Conservation (phyloP, 495 filamentous ascomycete genomes). For the Aspergillus funiculosus region DNA sequence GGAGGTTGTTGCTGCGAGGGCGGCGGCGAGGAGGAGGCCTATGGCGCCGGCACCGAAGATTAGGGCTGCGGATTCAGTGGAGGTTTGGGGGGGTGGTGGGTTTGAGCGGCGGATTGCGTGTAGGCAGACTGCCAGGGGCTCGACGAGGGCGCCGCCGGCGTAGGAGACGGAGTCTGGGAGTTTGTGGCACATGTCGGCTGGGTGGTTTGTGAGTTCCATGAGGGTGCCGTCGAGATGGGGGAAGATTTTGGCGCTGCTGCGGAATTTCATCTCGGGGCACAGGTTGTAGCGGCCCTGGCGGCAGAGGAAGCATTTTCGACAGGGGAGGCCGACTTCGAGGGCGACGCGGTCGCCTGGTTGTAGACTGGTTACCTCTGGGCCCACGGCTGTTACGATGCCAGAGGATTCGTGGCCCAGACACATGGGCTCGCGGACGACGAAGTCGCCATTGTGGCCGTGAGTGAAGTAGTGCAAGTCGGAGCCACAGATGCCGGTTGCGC, state of each 20-base stretch:
- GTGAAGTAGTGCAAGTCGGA: constrained; percentile 83
- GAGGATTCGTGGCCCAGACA: constrained; percentile 77
- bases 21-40: constrained; percentile 63
- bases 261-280: constrained; percentile 71
- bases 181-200: constrained; percentile 49
- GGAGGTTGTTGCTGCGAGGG: constrained; percentile 55
- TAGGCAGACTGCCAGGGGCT: constrained; percentile 74
- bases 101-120: constrained; percentile 62
- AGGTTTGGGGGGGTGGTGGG: constrained; percentile 37
- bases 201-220: constrained; percentile 73
- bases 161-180: constrained; percentile 59
- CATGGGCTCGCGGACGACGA: constrained; percentile 65
- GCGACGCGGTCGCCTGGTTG: constrained; percentile 68
- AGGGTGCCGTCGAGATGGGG: constrained; percentile 80
- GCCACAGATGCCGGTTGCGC: constrained; percentile 74
- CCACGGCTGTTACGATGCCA: constrained; percentile 61
- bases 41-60: constrained; percentile 80
- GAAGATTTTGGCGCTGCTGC: constrained; percentile 69
- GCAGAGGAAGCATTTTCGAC: constrained; percentile 62
- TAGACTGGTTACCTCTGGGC: constrained; percentile 38
- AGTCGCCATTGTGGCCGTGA: constrained; percentile 78
- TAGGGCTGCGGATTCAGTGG: constrained; percentile 50
- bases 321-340: constrained; percentile 79
- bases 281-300: constrained; percentile 72
- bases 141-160: constrained; percentile 66